Conservation (phyloP, 2,329 filamentous ascomycete genomes). For the Phaeoacremonium minimum region DNA sequence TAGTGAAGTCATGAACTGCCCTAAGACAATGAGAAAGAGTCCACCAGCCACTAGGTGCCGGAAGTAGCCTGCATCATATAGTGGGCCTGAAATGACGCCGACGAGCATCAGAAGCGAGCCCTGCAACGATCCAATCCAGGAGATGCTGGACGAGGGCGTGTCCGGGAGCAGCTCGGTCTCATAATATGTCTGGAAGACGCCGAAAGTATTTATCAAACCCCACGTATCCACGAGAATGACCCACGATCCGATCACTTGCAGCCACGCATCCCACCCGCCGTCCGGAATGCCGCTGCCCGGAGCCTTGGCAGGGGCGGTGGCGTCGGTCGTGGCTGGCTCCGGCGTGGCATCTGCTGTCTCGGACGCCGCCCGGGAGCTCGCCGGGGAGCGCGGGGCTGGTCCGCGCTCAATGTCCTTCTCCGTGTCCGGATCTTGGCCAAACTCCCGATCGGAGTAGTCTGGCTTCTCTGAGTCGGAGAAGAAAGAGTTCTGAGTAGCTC, state of each 20-base stretch:
- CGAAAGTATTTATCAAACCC: constrained; percentile 38
- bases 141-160: constrained; percentile 31
- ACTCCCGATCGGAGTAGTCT: too few relatives aligned
- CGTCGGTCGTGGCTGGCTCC: too few relatives aligned
- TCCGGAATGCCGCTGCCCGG: constrained; percentile 14
- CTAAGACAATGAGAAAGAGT: constrained; percentile 28
- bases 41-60: constrained; percentile 28
- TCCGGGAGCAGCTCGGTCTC: constrained; percentile 24
- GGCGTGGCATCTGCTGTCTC: too few relatives aligned
- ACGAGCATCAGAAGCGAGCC: constrained; percentile 33
- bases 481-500: too few relatives aligned
- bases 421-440: too few relatives aligned
- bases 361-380: too few relatives aligned
- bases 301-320: too few relatives aligned
- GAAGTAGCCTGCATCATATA: constrained; percentile 38
- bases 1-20: constrained; percentile 41
- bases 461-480: too few relatives aligned
- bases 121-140: constrained; percentile 41
- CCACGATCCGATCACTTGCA: constrained; percentile 32
- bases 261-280: constrained; percentile 26
- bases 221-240: constrained; percentile 29
- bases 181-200: constrained; percentile 41
- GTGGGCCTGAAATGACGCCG: constrained; percentile 32
- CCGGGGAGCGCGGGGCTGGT: too few relatives aligned
- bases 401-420: too few relatives aligned